A percentile compares a stretch with the other conserved stretches of the same genome.
phyloP scores from a whole-genome alignment of 2,329 filamentous ascomycete species.

The Penicillium sp. region DNA sequence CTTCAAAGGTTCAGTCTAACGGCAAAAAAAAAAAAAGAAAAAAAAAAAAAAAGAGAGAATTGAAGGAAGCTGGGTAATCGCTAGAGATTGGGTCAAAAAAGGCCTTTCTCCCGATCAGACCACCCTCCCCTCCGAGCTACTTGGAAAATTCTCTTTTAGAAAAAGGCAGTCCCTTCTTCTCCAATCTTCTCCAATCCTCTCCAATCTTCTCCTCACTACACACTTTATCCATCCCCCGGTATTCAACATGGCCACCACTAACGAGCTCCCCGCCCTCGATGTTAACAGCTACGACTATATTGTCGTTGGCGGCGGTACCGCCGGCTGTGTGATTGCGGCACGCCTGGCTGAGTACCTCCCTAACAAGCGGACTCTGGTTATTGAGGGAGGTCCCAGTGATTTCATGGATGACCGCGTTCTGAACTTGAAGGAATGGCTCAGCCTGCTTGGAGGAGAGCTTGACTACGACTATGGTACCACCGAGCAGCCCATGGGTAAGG shows the following conservation, averaged over 20 bases:
- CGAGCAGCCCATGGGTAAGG: slow-evolving; percentile 75
- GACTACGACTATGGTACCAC: slow-evolving; percentile 90
- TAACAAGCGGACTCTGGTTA: slow-evolving; percentile 74
- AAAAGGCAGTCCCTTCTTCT: neutral
- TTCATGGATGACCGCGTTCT: slow-evolving; percentile 85
- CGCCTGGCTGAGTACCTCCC: slow-evolving; percentile 81
- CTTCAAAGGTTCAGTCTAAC: slow-evolving; percentile 12
- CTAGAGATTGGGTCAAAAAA: slow-evolving; percentile 11
- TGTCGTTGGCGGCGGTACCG: slow-evolving; percentile 81
- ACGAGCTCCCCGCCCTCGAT: slow-evolving; percentile 63
- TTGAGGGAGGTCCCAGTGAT: slow-evolving; percentile 87
- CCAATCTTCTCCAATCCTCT: slow-evolving; percentile 1
- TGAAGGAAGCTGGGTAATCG: slow-evolving; percentile 9
- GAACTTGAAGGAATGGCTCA: slow-evolving; percentile 83
- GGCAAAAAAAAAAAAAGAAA: slow-evolving; percentile 14
- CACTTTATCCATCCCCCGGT: slow-evolving; percentile 2
- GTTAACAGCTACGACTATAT: slow-evolving; percentile 76
- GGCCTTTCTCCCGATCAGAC: slow-evolving; percentile 14
- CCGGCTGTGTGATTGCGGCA: slow-evolving; percentile 79
- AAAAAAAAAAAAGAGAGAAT: slow-evolving; percentile 7
- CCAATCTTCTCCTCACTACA: slow-evolving; percentile 3
- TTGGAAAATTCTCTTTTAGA: neutral
- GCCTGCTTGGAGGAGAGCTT: slow-evolving; percentile 78
- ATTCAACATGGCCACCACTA: slow-evolving; percentile 63
- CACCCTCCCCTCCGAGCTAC: neutral